Evolutionary conservation across 257 asterid species (phyloP).

Genomic region (Ilex aquifolium): DNA sequence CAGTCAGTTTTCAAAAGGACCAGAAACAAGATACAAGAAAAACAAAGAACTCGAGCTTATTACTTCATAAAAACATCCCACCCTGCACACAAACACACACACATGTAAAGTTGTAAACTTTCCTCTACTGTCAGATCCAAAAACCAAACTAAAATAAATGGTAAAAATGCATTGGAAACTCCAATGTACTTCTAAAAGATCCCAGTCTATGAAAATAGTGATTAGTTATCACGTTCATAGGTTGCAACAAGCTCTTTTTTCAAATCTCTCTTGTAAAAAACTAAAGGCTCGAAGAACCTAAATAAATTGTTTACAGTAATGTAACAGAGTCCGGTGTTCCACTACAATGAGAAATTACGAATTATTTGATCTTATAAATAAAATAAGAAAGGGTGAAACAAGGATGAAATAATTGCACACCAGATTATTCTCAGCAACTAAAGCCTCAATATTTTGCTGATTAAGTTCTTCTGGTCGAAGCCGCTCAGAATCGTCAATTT

Average conservation of each 20-base stretch:
- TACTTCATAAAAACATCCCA: background rate
- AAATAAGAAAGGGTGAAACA: conserved; percentile 11
- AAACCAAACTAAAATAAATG: background rate
- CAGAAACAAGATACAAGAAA: conserved; percentile 7
- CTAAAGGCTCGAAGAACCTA: background rate
- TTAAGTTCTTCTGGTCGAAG: conserved; percentile 96
- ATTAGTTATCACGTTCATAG: background rate
- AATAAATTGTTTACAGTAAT: no score
- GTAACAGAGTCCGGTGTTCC: background rate
- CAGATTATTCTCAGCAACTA: conserved; percentile 98
- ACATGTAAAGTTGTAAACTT: no score
- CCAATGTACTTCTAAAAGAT: background rate
- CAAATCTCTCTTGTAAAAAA: background rate
- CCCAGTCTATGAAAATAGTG: background rate
- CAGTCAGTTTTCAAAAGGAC: conserved; percentile 11
- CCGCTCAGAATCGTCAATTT: conserved; percentile 71
- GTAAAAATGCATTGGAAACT: background rate
- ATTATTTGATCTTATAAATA: background rate
- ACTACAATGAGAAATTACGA: background rate
- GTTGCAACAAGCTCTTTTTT: background rate
- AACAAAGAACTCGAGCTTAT: conserved; percentile 4
- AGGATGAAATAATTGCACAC: conserved; percentile 29
- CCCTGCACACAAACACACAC: no score
- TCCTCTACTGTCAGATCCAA: background rate
- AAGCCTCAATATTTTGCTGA: conserved; percentile 95